Conservation (phyloP, 1,284 basidiomycete species). For the Melampsora larici-populina region DNA sequence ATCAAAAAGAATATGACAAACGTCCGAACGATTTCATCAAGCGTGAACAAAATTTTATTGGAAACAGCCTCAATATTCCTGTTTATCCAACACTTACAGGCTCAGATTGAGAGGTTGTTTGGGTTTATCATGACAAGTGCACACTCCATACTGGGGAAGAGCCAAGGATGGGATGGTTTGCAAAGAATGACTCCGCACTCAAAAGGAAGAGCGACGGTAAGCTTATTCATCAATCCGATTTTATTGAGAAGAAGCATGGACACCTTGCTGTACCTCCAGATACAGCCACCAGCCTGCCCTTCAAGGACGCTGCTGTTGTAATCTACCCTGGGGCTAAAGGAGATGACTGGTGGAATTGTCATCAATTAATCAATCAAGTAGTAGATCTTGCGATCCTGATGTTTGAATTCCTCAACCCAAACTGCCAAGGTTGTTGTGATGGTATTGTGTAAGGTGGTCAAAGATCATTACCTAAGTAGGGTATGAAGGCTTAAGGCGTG, state of each 20-base stretch:
- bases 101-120: background rate
- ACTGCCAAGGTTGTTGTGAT: too few species aligned
- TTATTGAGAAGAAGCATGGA: background rate
- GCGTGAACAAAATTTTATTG: background rate
- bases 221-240: slow-evolving; percentile 3
- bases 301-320: background rate
- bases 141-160: background rate
- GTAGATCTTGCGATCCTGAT: background rate
- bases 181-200: background rate
- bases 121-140: background rate
- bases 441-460: too few species aligned
- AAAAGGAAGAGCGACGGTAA: background rate
- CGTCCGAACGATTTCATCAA: background rate
- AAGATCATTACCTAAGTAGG: too few species aligned
- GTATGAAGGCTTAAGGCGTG: too few species aligned
- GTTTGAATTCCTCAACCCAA: too few species aligned
- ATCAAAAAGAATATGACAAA: background rate
- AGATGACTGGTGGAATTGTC: slow-evolving; percentile 3
- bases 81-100: background rate
- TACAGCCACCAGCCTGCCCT: background rate
- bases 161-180: background rate
- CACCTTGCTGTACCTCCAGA: background rate
- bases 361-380: background rate
- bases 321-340: slow-evolving; percentile 18
- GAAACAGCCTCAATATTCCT: background rate